Evolutionary conservation across 2,329 filamentous ascomycete genomes (phyloP), one percentile per base, ranked within the genome.

Genomic region (Cytospora schulzeri): DNA sequence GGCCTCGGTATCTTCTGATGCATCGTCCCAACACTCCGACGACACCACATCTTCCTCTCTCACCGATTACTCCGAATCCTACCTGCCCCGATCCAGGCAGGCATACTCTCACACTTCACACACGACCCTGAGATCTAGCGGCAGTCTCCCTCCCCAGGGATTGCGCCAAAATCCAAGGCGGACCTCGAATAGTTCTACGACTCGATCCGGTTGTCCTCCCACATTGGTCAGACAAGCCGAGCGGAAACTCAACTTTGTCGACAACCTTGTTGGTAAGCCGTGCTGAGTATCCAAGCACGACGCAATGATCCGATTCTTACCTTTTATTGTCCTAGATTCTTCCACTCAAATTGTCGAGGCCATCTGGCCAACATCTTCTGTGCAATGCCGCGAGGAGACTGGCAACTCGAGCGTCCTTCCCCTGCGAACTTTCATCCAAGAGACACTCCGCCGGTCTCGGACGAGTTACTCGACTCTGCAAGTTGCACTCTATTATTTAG

Each of bases 391-490:
- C 71, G 88, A 84, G 71, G 91, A 94, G 74, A 81, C 85, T 68
- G 88, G 87, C 66, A 85, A 84, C 74, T 92, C 91, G 75, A 88
- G 90, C 60, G 91, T 97, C 67, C 81, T 99, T 69, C 93, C 94
- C 66, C 83, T 99, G 72, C 91, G 93, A 70, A 96, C 91, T 61
- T 99, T 98, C 76, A 98, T 99, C 72, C 93, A 98, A 78, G 95
- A 98, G 83, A 98, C 95, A 24, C 83, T 99, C 69, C 91, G 93
- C 71, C 88, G 95, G 72, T 99, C 95, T 66, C 89, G 94, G 72
- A 97, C 95, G 52, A 97, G 93, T 80, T 99, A 97, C 80, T 98
- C 94, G 65, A 99, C 95, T 33, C 82, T 99, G 62, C 95, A 98
- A 79, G 95, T 99, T 66, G 94, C 95, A 29, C 83, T 99, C 68